These are phyloP conservation scores for Rossbeevera mucosa DNA, from an alignment of 768 basidiomycete genomes.

Conservation along the genomic window DNA sequence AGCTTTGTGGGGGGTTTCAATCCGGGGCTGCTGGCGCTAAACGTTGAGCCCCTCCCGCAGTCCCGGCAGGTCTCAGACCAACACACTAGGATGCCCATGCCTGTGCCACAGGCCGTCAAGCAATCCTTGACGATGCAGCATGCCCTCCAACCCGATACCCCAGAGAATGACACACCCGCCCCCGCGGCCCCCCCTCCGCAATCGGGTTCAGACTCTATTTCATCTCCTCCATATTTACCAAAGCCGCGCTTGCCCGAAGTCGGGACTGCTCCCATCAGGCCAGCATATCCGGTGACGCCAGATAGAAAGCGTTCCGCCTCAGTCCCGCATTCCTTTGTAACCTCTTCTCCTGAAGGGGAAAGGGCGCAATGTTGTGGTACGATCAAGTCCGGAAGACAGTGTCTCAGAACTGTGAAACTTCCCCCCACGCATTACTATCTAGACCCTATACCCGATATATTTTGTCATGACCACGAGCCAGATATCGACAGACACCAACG, in stretches of 20 bases:
- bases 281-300: constrained; percentile 10
- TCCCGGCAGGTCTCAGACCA: constrained; percentile 8
- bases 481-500: constrained; percentile 47
- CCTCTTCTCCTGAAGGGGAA: constrained; percentile 16
- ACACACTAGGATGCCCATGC: constrained; percentile 23
- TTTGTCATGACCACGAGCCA: constrained; percentile 64
- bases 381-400: constrained; percentile 62
- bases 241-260: constrained; percentile 6
- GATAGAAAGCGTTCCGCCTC: constrained; percentile 21
- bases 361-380: constrained; percentile 54
- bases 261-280: constrained; percentile 5
- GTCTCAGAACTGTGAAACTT: constrained; percentile 54
- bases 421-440: constrained; percentile 25
- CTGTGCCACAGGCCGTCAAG: constrained; percentile 27
- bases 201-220: constrained; percentile 32
- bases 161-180: constrained; percentile 14
- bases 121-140: constrained; percentile 20
- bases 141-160: constrained; percentile 19
- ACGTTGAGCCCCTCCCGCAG: constrained; percentile 2
- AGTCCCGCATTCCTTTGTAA: constrained; percentile 14
- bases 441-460: constrained; percentile 35
- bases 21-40: constrained; percentile 13
- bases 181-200: constrained; percentile 23
- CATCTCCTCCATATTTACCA: constrained; percentile 6
- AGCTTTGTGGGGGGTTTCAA: constrained; percentile 51